Evolutionary conservation across 2,329 filamentous ascomycete genomes (phyloP), one percentile per base, ranked within the genome.

Genomic region (Cephalotrichum gorgonifer): DNA sequence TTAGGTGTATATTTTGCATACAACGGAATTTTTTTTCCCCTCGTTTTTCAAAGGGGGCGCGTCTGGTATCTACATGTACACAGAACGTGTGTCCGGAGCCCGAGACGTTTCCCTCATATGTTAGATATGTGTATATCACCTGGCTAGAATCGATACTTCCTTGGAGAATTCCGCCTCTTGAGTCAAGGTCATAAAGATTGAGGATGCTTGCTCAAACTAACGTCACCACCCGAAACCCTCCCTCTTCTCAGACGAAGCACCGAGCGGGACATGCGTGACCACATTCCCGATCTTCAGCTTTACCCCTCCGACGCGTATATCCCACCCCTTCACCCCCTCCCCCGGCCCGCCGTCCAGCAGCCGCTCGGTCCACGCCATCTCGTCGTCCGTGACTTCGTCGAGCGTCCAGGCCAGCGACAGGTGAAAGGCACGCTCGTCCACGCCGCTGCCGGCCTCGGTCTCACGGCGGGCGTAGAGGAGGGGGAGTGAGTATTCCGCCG

Each of bases 401-500:
- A 91, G 73, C 1, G 78, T 85, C 93, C 91, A 97, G 0, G 85
- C 93, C 50, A 98, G 79, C 43, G 89, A 95, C 52, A 97, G 70
- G 64, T 98, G 93, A 60, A 96, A 96, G 22, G 76, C 79, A 44
- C 73, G 63, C 4, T 57, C 55, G 8, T 62, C 55, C 44, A 53
- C n/a, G 12, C 22, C 38, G 26, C 11, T 9, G 30, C 55, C 60
- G 6, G 52, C 33, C 9, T 61, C 61, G 4, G 48, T 51, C 6
- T 51, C 49, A 26, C 46, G 54, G 47, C 56, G 56, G 49, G 68
- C 63, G 63, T 97, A 97, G 2, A 97, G 73, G 23, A 75, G 64
- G 2, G 86, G 82, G 60, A 94, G 87, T 0, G 71, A 72, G 61
- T 83, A 85, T 1, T 60, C 60, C 20, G 68, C 63, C 3, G 83